Evolutionary conservation across 768 basidiomycete species (phyloP).

Genomic region (Inosperma sp.): DNA sequence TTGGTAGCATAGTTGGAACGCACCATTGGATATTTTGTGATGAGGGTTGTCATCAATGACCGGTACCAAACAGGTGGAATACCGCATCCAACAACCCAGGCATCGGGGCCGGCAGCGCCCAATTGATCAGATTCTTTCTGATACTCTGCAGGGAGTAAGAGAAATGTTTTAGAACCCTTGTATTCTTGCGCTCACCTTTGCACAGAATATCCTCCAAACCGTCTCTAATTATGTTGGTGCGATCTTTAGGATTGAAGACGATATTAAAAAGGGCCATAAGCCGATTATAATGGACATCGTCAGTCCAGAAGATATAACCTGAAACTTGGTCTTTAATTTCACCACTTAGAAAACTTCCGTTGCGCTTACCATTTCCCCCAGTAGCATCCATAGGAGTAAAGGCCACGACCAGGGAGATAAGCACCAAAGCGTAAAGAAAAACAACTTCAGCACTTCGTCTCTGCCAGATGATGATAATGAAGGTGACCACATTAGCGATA

Average conservation of each 20-base stretch:
- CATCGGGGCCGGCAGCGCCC: constrained; percentile 27
- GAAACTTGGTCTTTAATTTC: not conserved
- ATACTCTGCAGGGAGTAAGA: constrained; percentile 31
- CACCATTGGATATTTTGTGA: constrained; percentile 35
- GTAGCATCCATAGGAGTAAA: constrained; percentile 33
- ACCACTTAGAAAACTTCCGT: not conserved
- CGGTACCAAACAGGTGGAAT: constrained; percentile 39
- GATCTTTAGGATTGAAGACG: constrained; percentile 34
- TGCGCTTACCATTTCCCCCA: constrained; percentile 33
- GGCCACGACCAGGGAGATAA: constrained; percentile 27
- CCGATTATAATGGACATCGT: constrained; percentile 33
- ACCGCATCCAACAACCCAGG: constrained; percentile 25
- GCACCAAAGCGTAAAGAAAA: constrained; percentile 24
- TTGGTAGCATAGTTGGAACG: constrained; percentile 3
- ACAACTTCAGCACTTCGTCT: constrained; percentile 18
- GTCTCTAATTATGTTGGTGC: constrained; percentile 35
- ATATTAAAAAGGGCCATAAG: constrained; percentile 36
- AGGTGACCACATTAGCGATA: constrained; percentile 21
- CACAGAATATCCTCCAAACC: constrained; percentile 28
- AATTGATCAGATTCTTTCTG: constrained; percentile 26
- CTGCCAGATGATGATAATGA: constrained; percentile 20
- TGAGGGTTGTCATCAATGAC: constrained; percentile 26
- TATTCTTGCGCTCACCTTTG: constrained; percentile 24
- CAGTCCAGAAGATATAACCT: constrained; percentile 41
- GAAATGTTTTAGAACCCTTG: not conserved